Conservation (phyloP, 306 rosid species). For the Dryas alaskensis region DNA sequence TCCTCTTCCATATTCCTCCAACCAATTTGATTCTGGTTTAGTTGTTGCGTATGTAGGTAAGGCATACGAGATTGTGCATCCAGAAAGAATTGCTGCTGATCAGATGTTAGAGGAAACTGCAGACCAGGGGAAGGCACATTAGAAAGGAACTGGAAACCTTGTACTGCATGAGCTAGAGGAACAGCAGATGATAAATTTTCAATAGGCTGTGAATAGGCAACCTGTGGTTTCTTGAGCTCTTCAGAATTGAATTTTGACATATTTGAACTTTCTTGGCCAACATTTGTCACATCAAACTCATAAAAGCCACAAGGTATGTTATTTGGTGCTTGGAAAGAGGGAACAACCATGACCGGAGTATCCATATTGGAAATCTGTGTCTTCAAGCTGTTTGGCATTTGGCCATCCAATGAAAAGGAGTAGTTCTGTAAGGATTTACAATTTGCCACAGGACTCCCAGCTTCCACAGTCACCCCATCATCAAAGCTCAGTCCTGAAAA, state of each 20-base stretch:
- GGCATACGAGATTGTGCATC: slow-evolving; percentile 30
- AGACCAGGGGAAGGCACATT: slow-evolving; percentile 36
- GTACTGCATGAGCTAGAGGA: slow-evolving; percentile 27
- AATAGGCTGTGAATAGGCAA: slow-evolving; percentile 13
- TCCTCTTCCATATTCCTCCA: slow-evolving; percentile 48
- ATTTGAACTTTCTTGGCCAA: slow-evolving; percentile 36
- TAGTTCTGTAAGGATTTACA: slow-evolving; percentile 21
- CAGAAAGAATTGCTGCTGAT: slow-evolving; percentile 35
- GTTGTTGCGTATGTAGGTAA: slow-evolving; percentile 32
- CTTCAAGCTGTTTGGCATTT: slow-evolving; percentile 16
- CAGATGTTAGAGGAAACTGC: slow-evolving; percentile 42
- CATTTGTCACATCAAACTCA: slow-evolving; percentile 23
- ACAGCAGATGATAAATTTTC: slow-evolving; percentile 27
- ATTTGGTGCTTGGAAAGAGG: slow-evolving; percentile 29
- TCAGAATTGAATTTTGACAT: slow-evolving; percentile 19
- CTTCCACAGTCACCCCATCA: slow-evolving; percentile 11
- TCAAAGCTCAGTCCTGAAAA: slow-evolving; percentile 38
- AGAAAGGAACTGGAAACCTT: slow-evolving; percentile 31
- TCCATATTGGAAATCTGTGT: slow-evolving; percentile 22
- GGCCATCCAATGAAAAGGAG: slow-evolving; percentile 17
- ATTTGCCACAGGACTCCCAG: not conserved
- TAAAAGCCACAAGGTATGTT: slow-evolving; percentile 26
- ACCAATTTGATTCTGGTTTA: slow-evolving; percentile 31
- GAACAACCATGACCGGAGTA: slow-evolving; percentile 22
- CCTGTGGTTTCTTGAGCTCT: slow-evolving; percentile 30